Base-by-base conservation (phyloP, 2,329 filamentous ascomycete species). In the Fusarium chlamydosporum region DNA sequence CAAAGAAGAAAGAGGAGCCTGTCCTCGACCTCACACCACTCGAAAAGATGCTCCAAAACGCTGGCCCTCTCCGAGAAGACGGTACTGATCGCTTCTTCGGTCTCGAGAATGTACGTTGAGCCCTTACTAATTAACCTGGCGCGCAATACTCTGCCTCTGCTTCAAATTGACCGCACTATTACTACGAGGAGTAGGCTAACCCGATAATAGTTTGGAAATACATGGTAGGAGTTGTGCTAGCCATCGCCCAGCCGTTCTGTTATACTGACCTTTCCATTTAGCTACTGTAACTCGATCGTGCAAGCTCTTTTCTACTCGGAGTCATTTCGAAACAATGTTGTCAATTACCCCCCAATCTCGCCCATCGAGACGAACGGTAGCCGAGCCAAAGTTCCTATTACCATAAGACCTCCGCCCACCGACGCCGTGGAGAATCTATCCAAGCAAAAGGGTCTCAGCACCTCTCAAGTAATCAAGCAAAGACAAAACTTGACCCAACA, bases 11-110 rank as follows among this genome's bases (percentile, higher is more conserved):
- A 71, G 86, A 88, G 45, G 86, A 89, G 70, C 77, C 81, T n/a
- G 69, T 79, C n/a, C 80, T 81, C n/a, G 88, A 90, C 74, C 72
- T 85, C 55, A 90, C 88, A 3, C 88, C 89, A 4, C 73, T 91
- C 60, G 86, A 90, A 74, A 90, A 93, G 83, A 91, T 96, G 85
- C 85, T 99, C 33, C 87, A 89, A 73, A 91, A 93, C 79, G 89
- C 92, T 61, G 94, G 94, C 5, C 89, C 94, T 4, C 82, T 96
- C 71, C 89, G 93, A 75, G 84, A 87, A 72, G 94, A 98, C 80
- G 96, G 96, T 55, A 97, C 92, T 78, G 96, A 98, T 83, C 97
- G 97, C 83, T 99, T 97, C 83, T 98, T 96, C 82, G 96, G 96
- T 16, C 91, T 98, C 79, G 96, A 99, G 82, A 99, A 99, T 82